Percentiles rank a stretch among this genome's conserved stretches.
phyloP scores from a whole-genome alignment of 352 stramenopile species.

The Pythium insidiosum region DNA sequence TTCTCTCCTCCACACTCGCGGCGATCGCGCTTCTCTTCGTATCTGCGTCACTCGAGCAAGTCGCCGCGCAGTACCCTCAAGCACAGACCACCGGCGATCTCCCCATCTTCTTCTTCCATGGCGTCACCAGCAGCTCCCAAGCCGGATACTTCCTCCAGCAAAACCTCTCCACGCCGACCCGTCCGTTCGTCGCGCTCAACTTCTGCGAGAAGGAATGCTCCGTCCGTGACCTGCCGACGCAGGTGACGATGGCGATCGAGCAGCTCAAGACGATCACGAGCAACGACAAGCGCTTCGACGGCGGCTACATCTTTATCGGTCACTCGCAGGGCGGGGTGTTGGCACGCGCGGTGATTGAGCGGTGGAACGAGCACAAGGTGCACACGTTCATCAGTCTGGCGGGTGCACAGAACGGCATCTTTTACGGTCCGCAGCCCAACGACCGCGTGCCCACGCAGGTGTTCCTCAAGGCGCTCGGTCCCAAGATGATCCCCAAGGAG shows the following conservation, averaged over 20 bases:
- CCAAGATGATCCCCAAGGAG: conserved; percentile 14
- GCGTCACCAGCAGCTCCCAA: conserved; percentile 20
- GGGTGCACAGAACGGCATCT: conserved; percentile 37
- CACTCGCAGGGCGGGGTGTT: conserved; percentile 36
- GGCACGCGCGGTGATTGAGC: conserved; percentile 34
- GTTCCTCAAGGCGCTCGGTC: conserved; percentile 23
- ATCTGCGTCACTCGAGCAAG: no score
- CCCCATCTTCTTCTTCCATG: conserved; percentile 49
- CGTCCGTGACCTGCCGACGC: conserved; percentile 16
- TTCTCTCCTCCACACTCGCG: no score
- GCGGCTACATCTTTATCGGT: conserved; percentile 39
- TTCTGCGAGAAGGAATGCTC: conserved; percentile 36
- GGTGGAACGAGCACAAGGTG: conserved; percentile 48
- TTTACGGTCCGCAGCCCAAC: conserved; percentile 30
- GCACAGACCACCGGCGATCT: no score
- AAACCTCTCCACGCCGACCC: conserved; percentile 22
- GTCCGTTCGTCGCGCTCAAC: conserved; percentile 25
- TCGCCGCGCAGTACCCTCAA: no score
- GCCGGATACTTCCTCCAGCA: conserved; percentile 20
- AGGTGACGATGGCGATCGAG: conserved; percentile 34
- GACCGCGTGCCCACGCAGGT: conserved; percentile 23
- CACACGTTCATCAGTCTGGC: conserved; percentile 35
- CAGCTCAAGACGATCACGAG: conserved; percentile 26
- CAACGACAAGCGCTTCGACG: conserved; percentile 22
- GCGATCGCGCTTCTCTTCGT: no score